Evolutionary conservation across 1,284 basidiomycete species (phyloP).

Genomic region (Spongispora temasekensis): DNA sequence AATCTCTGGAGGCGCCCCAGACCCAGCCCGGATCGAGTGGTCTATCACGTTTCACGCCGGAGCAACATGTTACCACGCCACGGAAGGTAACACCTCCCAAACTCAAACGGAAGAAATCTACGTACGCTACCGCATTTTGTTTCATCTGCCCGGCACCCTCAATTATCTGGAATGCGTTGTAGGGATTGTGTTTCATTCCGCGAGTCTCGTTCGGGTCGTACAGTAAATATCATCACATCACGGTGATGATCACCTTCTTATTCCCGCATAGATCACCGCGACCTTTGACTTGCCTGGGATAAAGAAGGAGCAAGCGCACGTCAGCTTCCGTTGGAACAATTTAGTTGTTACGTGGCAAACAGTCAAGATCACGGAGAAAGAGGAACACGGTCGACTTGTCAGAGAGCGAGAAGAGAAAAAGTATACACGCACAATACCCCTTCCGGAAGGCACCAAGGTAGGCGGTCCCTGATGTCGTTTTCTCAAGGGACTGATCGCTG

Average conservation of each 20-base stretch:
- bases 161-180: constrained; percentile 16
- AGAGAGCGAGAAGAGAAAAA: constrained; percentile 61
- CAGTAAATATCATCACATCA: constrained; percentile 38
- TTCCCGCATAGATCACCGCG: constrained; percentile 39
- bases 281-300: constrained; percentile 66
- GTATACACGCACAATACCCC: constrained; percentile 47
- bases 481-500: constrained; percentile 7
- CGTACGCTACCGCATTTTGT: constrained; percentile 43
- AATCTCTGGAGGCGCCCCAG: constrained; percentile 54
- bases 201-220: constrained; percentile 65
- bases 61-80: constrained; percentile 24
- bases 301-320: constrained; percentile 69
- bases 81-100: constrained; percentile 34
- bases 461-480: constrained; percentile 1
- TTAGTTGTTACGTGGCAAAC: constrained; percentile 70
- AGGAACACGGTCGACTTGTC: constrained; percentile 58
- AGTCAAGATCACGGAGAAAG: constrained; percentile 56
- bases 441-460: constrained; percentile 52
- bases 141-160: constrained; percentile 11
- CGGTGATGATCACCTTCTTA: constrained; percentile 23
- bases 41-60: constrained; percentile 25
- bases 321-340: constrained; percentile 63
- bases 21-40: constrained; percentile 24
- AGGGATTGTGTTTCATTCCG: constrained; percentile 58
- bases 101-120: constrained; percentile 57